Evolutionary conservation across 139 green algal species (phyloP), one percentile per base, ranked within the genome.

Genomic region (Pleodorina starrii): DNA sequence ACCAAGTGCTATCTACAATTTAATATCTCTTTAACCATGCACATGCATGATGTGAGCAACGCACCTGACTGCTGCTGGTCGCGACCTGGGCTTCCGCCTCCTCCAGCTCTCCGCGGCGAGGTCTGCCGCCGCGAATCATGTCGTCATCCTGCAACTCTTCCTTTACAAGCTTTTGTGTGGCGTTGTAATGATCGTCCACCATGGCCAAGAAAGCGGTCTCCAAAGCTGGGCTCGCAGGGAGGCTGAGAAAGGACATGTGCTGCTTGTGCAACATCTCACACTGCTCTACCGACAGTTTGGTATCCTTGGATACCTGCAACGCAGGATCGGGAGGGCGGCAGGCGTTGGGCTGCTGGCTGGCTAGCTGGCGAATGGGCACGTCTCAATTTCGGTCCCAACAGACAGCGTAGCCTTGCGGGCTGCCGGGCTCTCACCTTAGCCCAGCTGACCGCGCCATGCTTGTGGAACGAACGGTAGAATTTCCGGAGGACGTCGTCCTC

Each of bases 171-270:
- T 57, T 86, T 43, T 44, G 40, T 4, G 43, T 54, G 10, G 77
- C 59, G 43, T 87, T 85, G n/a, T 74, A 88, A 51, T 92, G 86
- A 60, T 92, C 80, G 5, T 40, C 48, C 6, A 87, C 63, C 17
- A 71, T 50, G 0, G 50, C 91, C 38, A 93, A 48, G 72, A 95
- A 95, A 19, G 91, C 94, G 1, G 82, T 46, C 23, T 93, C 90
- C 2, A 92, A 66, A 35, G 90, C 89, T 3, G 86, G 77, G 66
- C 84, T 82, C 0, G 73, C 48, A 21, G 90, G 78, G 17, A 96
- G 85, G 29, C 84, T 85, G 32, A 97, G 80, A 50, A 96, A 96
- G 36, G 89, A 76, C 3, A 88, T 50, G 71, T 95, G 89, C 66
- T 92, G 75, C 38, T 69, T 74, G 38, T 82, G 88, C 48, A 97